A percentile compares a stretch with the other conserved stretches of the same genome.
Conservation (phyloP, 176 grass and related monocot genomes). For the Oryza nivara region DNA sequence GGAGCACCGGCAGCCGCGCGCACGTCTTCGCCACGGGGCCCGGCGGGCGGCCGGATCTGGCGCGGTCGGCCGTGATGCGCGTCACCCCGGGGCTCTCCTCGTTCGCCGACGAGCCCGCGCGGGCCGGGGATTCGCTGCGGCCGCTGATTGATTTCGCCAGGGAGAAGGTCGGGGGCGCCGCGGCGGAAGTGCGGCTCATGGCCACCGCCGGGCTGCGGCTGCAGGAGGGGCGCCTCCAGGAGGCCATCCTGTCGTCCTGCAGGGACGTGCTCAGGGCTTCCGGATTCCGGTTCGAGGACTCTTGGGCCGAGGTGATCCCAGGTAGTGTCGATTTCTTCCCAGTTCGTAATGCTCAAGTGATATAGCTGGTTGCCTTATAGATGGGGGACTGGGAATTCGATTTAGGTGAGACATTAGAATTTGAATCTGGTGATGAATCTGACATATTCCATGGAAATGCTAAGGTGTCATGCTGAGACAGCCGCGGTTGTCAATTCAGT, state of each 20-base stretch:
- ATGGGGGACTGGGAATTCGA: background rate
- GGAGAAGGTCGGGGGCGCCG: constrained; percentile 44
- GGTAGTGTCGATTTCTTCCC: constrained; percentile 44
- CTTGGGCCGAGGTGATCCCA: constrained; percentile 85
- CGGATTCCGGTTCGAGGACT: constrained; percentile 69
- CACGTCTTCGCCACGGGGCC: constrained; percentile 65
- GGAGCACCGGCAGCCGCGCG: constrained; percentile 78
- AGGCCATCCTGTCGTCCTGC: constrained; percentile 70
- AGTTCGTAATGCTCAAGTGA: background rate
- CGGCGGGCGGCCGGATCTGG: constrained; percentile 69
- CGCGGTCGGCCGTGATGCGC: constrained; percentile 68
- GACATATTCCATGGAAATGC: constrained; percentile 9
- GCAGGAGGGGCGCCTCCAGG: constrained; percentile 48
- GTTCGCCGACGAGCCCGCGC: constrained; percentile 48
- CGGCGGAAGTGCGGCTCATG: constrained; percentile 76
- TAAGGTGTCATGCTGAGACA: background rate
- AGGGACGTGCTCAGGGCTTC: constrained; percentile 62
- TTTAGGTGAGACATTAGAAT: constrained; percentile 1
- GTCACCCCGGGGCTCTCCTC: constrained; percentile 79
- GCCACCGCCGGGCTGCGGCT: constrained; percentile 80
- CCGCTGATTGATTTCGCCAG: constrained; percentile 65
- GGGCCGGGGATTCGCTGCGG: constrained; percentile 57
- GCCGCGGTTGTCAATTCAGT: background rate
- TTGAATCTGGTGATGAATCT: background rate
- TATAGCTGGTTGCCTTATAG: background rate